phyloP scores from a whole-genome alignment of 2,329 filamentous ascomycete species.

The Calonectria hongkongensis region DNA sequence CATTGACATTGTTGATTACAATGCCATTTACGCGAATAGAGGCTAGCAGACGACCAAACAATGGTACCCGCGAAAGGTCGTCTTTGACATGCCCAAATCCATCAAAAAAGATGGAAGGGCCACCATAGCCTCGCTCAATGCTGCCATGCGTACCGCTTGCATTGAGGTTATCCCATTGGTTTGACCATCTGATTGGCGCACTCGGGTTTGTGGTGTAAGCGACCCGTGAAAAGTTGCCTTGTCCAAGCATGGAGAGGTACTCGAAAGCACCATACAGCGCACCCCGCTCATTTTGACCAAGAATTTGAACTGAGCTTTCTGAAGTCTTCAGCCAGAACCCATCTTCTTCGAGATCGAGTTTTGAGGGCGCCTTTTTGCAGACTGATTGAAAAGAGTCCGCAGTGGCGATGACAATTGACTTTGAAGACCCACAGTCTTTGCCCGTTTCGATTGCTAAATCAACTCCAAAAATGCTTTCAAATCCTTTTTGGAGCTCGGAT shows the following conservation, averaged over 20 bases:
- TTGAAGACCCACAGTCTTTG: conserved; percentile 12
- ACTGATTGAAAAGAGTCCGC: conserved; percentile 36
- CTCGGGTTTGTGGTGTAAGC: conserved; percentile 73
- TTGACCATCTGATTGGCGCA: conserved; percentile 80
- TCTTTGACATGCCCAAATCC: conserved; percentile 70
- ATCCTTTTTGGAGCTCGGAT: conserved; percentile 74
- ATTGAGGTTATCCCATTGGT: conserved; percentile 83
- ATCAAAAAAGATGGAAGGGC: conserved; percentile 80
- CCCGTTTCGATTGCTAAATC: conserved; percentile 60
- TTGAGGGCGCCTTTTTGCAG: conserved; percentile 29
- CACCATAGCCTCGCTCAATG: conserved; percentile 81
- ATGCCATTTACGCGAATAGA: conserved; percentile 81
- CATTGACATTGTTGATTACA: conserved; percentile 84
- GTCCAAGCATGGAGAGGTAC: conserved; percentile 79
- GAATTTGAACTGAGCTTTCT: conserved; percentile 70
- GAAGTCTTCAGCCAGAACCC: conserved; percentile 76
- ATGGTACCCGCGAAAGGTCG: conserved; percentile 74
- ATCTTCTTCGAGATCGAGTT: conserved; percentile 67
- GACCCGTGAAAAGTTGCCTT: conserved; percentile 68
- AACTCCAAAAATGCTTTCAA: conserved; percentile 74
- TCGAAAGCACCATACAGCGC: conserved; percentile 82
- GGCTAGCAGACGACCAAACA: conserved; percentile 80
- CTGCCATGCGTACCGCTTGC: conserved; percentile 67
- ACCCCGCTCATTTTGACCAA: conserved; percentile 80
- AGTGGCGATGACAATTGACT: conserved; percentile 42